Base-by-base conservation (phyloP, 163 green algal genomes). In the Chloromonas sp. region DNA sequence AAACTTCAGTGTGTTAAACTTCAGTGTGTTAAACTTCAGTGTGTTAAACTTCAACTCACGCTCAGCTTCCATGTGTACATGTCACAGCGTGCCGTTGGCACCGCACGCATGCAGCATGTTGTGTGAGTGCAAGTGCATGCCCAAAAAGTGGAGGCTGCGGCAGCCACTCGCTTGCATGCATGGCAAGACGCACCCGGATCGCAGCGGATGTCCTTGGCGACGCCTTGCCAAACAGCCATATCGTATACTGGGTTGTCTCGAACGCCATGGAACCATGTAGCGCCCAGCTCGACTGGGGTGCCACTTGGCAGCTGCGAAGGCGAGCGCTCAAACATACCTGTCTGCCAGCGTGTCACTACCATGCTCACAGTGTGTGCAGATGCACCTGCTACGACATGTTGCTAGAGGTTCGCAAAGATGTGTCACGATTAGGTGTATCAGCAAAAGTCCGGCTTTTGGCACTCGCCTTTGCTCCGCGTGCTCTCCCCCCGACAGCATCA, bases 191-290 rank as follows among this genome's bases (percentile, higher is more conserved):
- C 60, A 87, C 84, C 84, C 78, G 79, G 79, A 11, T 87, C 79
- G 1, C 58, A 15, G 3, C 79, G 66, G 1, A 84, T 2, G 78
- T 88, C 85, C 14, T 82, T 61, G 58, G 91, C 89, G 0, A 94
- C 36, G 13, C 89, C 89, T 11, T 90, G 61, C 77, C 89, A 66
- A 0, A 93, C 82, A 2, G 91, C 92, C 1, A 90, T 83, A 57
- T 88, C 84, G 71, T 93, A 94, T 0, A 94, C 77, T 2, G 92
- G 91, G 86, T 94, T 92, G 78, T 79, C 85, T 1, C 85, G 3
- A 1, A 92, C 82, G 11, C 92, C 92, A 79, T 95, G 92, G 66
- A 95, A 90, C 92, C 92, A 95, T 0, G 92, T 95, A 0, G 91
- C 90, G 0, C 91, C 91, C 14, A 90, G 62, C 78, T 92, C 91